Base-by-base conservation (phyloP, 2,329 filamentous ascomycete species). In the Xylariaceae sp. region DNA sequence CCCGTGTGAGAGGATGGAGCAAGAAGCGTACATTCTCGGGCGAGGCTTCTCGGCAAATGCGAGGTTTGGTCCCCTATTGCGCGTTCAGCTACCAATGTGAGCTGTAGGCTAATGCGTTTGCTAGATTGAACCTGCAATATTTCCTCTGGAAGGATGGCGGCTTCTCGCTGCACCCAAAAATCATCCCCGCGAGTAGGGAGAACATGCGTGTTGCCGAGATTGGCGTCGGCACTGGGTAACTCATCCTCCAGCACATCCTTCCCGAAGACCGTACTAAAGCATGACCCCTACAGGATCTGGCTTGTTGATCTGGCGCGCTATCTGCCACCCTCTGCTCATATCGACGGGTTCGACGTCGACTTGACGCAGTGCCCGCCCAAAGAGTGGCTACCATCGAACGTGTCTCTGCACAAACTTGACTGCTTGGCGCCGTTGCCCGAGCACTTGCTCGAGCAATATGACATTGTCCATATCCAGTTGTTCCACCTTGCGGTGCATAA, bases 401-500 rank as follows among this genome's bases (percentile, higher is more conserved):
- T 54, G 20, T 48, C 23, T 23, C 9, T 54, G 45, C 51, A 54
- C 41, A 21, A 45, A 6, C 19, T 54, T n/a, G 51, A 54, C 21
- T 54, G 51, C 19, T 20, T 54, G 10, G 51, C 51, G 7, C 51
- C 41, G 20, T 40, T 54, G 16, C 51, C 51, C 2, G 45, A 54
- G 20, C 37, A 40, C 21, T 18, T 54, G 3, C 51, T 54, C 3
- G 51, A 49, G 51, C 45, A 49, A 37, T 54, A 49, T 46, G 54
- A 56, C 19, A 52, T 56, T 14, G 54, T 56, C 40, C 54, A 56
- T 50, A 52, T 56, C 19, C 54, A 56, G 10, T 48, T 56, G 7
- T 56, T 56, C 23, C 50, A 56, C 20, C 20, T 56, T 7, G 54
- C 54, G 7, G 54, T 56, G 18, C 54, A 56, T 16, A 56, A 56